Percentiles rank a stretch among this genome's conserved stretches.
Evolutionary conservation across 2,329 filamentous ascomycete species (phyloP).

Genomic region (Coniochaeta ligniaria): DNA sequence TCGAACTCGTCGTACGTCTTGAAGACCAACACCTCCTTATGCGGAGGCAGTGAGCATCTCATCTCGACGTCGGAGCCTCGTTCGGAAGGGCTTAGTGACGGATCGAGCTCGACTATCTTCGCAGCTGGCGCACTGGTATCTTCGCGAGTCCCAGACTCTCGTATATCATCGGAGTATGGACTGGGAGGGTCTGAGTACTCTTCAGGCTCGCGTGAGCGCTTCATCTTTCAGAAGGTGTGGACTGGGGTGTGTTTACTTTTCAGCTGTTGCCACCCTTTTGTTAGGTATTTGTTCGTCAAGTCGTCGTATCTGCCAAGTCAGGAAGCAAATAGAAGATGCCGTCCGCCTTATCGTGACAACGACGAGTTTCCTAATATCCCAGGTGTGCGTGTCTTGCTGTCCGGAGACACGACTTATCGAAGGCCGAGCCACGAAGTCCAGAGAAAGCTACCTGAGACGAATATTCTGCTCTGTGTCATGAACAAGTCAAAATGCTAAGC

Average conservation of each 20-base stretch:
- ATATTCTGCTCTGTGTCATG: neutral
- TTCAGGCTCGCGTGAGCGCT: slow-evolving; percentile 55
- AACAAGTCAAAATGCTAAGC: neutral
- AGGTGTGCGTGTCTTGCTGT: no score
- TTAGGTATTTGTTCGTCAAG: neutral
- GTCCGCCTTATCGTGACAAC: neutral
- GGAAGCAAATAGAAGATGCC: neutral
- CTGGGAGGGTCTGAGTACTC: slow-evolving; percentile 24
- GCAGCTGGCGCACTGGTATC: slow-evolving; percentile 16
- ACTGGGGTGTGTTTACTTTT: slow-evolving; percentile 1
- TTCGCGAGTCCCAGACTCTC: slow-evolving; percentile 1
- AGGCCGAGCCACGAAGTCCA: no score
- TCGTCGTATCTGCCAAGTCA: neutral
- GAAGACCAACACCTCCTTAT: slow-evolving; percentile 65
- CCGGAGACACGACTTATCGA: no score
- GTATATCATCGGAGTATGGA: neutral
- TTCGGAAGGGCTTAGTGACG: slow-evolving; percentile 22
- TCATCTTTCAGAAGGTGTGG: slow-evolving; percentile 34
- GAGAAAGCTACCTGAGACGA: no score
- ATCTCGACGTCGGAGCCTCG: slow-evolving; percentile 39
- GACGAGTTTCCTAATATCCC: no score
- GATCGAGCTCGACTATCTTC: slow-evolving; percentile 57
- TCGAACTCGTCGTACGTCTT: slow-evolving; percentile 74
- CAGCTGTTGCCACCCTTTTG: neutral
- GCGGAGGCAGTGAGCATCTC: slow-evolving; percentile 76